Evolutionary conservation across 2,329 filamentous ascomycete species (phyloP).

Genomic region (Hymenoscyphus fructigenus): DNA sequence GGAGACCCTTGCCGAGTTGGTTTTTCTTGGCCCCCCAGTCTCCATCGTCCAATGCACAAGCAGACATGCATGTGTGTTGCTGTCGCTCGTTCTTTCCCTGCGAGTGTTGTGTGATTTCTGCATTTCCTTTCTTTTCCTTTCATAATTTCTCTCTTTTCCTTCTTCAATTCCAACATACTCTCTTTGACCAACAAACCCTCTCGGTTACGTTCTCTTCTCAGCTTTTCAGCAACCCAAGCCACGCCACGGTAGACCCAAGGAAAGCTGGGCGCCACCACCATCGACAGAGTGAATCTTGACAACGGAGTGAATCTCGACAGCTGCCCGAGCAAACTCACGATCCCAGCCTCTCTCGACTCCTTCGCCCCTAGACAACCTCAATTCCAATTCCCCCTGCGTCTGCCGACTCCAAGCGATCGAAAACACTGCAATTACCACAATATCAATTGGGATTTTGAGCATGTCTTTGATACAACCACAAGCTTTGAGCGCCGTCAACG

Average conservation of each 20-base stretch:
- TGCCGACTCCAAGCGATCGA: neutral
- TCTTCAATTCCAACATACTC: neutral
- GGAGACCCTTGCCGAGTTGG: neutral
- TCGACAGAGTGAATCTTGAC: neutral
- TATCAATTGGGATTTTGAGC: constrained; percentile 5
- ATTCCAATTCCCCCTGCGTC: neutral
- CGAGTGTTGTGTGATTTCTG: neutral
- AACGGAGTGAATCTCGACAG: neutral
- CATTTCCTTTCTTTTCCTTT: neutral
- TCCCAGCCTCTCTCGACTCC: neutral
- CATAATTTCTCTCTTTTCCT: neutral
- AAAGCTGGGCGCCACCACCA: neutral
- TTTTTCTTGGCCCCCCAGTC: neutral
- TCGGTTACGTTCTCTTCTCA: neutral
- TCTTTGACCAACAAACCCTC: neutral
- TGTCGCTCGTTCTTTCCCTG: neutral
- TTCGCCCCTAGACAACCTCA: neutral
- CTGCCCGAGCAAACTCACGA: neutral
- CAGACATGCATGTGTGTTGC: neutral
- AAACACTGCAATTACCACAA: neutral
- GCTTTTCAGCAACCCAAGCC: neutral
- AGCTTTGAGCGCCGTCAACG: constrained; percentile 12
- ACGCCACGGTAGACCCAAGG: neutral
- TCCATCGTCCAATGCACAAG: neutral
- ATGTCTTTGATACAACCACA: constrained; percentile 14